Conservation (phyloP, 2,329 filamentous ascomycete species). For the Fusarium tupiense region DNA sequence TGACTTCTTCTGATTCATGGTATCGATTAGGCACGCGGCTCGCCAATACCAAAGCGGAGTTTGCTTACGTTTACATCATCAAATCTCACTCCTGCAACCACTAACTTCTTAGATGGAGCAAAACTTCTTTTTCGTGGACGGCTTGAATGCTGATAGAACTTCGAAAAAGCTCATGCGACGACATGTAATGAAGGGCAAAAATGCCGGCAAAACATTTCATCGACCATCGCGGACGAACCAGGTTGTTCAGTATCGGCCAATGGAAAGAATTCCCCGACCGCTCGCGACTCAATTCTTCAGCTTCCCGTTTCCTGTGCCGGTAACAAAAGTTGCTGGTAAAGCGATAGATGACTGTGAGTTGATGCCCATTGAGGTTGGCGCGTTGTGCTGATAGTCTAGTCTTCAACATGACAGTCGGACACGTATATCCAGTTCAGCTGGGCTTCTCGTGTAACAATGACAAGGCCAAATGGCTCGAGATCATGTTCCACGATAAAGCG, state of each 20-base stretch:
- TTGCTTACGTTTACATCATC: neutral
- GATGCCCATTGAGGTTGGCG: accelerated
- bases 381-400: neutral
- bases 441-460: neutral
- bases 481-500: neutral
- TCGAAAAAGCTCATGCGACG: conserved; percentile 13
- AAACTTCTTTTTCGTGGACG: conserved; percentile 9
- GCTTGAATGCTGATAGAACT: neutral
- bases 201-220: conserved; percentile 9
- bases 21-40: neutral
- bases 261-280: conserved; percentile 2
- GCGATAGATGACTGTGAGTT: conserved; percentile 10
- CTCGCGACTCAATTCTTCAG: neutral
- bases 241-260: neutral
- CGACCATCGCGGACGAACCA: neutral
- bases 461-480: conserved; percentile 2
- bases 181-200: conserved; percentile 20
- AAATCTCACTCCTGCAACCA: neutral
- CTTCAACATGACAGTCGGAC: neutral
- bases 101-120: neutral
- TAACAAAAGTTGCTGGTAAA: neutral
- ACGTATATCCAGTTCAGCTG: conserved; percentile 3
- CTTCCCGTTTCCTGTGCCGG: conserved; percentile 1
- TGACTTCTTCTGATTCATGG: no score
- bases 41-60: neutral